Base-by-base conservation (phyloP, 2,329 filamentous ascomycete genomes). In the Didymella segeticola region DNA sequence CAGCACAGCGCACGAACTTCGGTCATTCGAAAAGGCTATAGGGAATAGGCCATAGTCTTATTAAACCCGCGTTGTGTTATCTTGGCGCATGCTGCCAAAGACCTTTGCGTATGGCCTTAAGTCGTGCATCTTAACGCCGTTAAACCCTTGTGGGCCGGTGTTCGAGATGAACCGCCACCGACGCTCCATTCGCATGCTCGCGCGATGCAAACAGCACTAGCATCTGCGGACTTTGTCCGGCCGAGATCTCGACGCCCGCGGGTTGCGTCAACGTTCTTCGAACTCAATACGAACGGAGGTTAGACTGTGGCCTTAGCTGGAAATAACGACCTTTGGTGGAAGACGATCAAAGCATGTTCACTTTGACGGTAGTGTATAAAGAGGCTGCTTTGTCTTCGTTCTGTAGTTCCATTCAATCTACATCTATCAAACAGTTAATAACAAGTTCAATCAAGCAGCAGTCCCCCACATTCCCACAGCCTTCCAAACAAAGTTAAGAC, bases 281-380 rank as follows among this genome's bases (percentile, higher is more conserved):
- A 22, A 9, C 17, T 17, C 3, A 12, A 47, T 43, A 53, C 50
- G 50, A 53, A 38, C 14, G 38, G 19, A 38, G 50, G 50, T 47
- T 53, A 53, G 50, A 36, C 36, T 22, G 41, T 11, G 38, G 37
- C 17, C 25, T 20, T 25, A 37, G 25, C 30, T 33, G 43, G 19
- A 36, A 19, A 22, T n/a, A n/a, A n/a, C n/a, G n/a, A 15, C 30
- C 42, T 15, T 25, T 9, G 8, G 19, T n/a, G 19, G n/a, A 39
- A 29, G 9, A n/a, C n/a, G n/a, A n/a, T n/a, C n/a, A n/a, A n/a
- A n/a, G n/a, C n/a, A n/a, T n/a, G n/a, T n/a, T n/a, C n/a, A n/a
- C 41, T 17, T 17, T 14, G 2, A 33, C n/a, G 20, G 20, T 25
- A 33, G 8, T 15, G 39, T 43, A 43, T 43, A 43, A 43, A 25